Evolutionary conservation across 2,329 filamentous ascomycete species (phyloP).

Genomic region (Fusarium transvaalense): DNA sequence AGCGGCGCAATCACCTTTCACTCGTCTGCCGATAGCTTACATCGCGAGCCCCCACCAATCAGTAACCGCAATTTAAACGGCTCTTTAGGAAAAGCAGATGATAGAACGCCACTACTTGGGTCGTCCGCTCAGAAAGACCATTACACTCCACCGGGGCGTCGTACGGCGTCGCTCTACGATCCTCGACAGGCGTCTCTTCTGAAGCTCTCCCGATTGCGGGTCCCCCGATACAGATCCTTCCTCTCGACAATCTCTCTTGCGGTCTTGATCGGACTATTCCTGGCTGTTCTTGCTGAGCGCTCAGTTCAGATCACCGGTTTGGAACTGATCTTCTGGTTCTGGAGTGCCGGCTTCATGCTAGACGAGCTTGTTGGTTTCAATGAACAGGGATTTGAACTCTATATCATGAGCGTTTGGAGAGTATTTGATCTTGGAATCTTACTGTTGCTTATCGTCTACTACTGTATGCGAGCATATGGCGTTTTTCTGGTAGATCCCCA

Average conservation of each 20-base stretch:
- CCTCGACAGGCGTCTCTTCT: slow-evolving; percentile 90
- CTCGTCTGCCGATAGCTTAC: slow-evolving; percentile 85
- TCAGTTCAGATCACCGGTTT: slow-evolving; percentile 85
- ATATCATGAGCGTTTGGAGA: slow-evolving; percentile 99
- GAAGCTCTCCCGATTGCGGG: slow-evolving; percentile 89
- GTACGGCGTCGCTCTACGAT: slow-evolving; percentile 89
- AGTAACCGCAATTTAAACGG: slow-evolving; percentile 44
- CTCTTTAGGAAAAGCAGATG: slow-evolving; percentile 55
- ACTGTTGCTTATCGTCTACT: slow-evolving; percentile 87
- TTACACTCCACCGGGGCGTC: slow-evolving; percentile 64
- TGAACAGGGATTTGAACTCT: slow-evolving; percentile 94
- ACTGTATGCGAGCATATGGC: slow-evolving; percentile 88
- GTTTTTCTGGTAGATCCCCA: slow-evolving; percentile 83
- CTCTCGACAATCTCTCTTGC: slow-evolving; percentile 90
- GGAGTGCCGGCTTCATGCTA: slow-evolving; percentile 96
- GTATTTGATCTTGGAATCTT: slow-evolving; percentile 93
- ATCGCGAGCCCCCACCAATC: slow-evolving; percentile 65
- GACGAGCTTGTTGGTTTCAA: slow-evolving; percentile 97
- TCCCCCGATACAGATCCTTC: slow-evolving; percentile 91
- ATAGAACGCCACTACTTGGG: slow-evolving; percentile 65
- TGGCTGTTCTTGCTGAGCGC: slow-evolving; percentile 82
- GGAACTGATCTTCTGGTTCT: slow-evolving; percentile 95
- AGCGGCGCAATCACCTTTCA: slow-evolving; percentile 96
- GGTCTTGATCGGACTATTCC: slow-evolving; percentile 84
- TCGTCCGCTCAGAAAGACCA: slow-evolving; percentile 50